A percentile compares a stretch with the other conserved stretches of the same genome.
phyloP scores from a whole-genome alignment of 1,139 yeast genomes.

The Blastobotrys indianensis region DNA sequence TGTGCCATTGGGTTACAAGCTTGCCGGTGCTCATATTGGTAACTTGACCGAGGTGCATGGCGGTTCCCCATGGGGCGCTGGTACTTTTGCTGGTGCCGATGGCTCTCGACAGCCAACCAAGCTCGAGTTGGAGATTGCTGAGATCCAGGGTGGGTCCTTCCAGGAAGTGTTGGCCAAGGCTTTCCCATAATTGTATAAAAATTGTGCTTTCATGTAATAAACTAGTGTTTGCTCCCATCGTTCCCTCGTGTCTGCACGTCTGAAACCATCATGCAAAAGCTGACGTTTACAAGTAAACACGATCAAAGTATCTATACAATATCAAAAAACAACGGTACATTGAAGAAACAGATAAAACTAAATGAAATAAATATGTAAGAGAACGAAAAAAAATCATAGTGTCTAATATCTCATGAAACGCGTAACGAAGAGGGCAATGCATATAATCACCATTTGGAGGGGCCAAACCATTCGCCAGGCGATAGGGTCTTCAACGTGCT shows the following conservation, averaged over 20 bases:
- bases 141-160: slow-evolving; percentile 59
- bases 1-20: slow-evolving; percentile 75
- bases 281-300: no score
- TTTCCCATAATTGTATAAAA: not conserved
- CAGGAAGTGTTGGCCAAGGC: slow-evolving; percentile 39
- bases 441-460: slow-evolving; percentile 21
- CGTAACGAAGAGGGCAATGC: not conserved
- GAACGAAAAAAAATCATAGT: not conserved
- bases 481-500: slow-evolving; percentile 20
- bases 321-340: no score
- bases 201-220: no score
- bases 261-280: no score
- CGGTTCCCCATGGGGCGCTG: slow-evolving; percentile 88
- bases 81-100: slow-evolving; percentile 69
- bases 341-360: not conserved
- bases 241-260: no score
- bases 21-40: slow-evolving; percentile 52
- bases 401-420: no score
- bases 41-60: slow-evolving; percentile 70
- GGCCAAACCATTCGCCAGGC: slow-evolving; percentile 27
- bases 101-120: slow-evolving; percentile 70
- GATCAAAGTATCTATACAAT: no score
- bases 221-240: no score
- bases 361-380: not conserved
- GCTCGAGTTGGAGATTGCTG: slow-evolving; percentile 60